phyloP scores from a whole-genome alignment of 345 rosid species.

The Jatropha curcas region DNA sequence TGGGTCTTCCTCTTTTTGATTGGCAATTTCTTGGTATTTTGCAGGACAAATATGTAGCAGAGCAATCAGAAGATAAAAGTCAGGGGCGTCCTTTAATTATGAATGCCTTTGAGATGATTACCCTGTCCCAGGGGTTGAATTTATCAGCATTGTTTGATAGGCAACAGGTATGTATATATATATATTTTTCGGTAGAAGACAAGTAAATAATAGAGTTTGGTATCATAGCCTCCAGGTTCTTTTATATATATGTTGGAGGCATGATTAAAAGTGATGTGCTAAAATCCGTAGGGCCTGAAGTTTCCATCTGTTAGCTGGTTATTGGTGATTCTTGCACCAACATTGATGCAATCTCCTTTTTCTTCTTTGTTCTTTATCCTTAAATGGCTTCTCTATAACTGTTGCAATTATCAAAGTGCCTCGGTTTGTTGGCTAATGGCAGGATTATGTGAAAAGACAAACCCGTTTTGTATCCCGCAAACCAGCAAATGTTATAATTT shows the following conservation, averaged over 20 bases:
- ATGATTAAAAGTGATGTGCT: neutral
- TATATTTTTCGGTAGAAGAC: slow-evolving; percentile 15
- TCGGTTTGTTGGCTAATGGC: slow-evolving; percentile 15
- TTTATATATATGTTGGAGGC: no score
- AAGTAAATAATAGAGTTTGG: slow-evolving; percentile 40
- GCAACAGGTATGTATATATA: slow-evolving; percentile 53
- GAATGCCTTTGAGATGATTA: slow-evolving; percentile 99
- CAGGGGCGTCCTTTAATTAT: slow-evolving; percentile 68
- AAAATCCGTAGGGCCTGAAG: neutral
- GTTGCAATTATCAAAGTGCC: neutral
- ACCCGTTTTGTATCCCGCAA: slow-evolving; percentile 82
- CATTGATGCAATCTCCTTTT: neutral
- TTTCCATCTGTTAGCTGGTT: neutral
- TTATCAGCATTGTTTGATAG: slow-evolving; percentile 88
- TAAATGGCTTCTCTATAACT: neutral
- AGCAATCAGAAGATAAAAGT: slow-evolving; percentile 40
- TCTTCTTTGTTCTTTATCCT: no score
- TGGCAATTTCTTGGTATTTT: slow-evolving; percentile 21
- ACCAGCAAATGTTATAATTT: slow-evolving; percentile 64
- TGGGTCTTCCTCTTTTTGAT: slow-evolving; percentile 12
- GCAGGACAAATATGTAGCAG: slow-evolving; percentile 73
- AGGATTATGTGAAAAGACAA: slow-evolving; percentile 81
- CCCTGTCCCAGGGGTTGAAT: slow-evolving; percentile 93
- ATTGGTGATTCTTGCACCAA: neutral
- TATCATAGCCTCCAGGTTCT: slow-evolving; percentile 7